Evolutionary conservation across 75 land plant genomes (phyloP).

Genomic region (Cupressus sempervirens): DNA sequence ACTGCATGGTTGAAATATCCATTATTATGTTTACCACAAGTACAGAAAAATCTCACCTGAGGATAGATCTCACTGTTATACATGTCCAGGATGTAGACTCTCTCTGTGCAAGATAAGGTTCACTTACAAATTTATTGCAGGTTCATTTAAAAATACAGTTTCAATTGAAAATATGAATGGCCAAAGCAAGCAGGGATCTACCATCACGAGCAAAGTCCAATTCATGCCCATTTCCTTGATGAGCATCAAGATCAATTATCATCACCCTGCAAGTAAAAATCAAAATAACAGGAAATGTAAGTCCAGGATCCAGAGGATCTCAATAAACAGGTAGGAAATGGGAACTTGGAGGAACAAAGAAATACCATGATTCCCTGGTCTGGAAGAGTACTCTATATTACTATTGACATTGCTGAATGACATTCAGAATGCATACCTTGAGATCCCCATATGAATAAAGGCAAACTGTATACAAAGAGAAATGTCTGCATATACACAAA

Average conservation of each 20-base stretch:
- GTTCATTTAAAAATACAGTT: neutral
- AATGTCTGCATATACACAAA: constrained; percentile 98
- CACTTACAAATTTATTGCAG: neutral
- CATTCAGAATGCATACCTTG: constrained; percentile 40
- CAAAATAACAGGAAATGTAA: neutral
- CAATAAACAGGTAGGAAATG: neutral
- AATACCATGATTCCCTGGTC: neutral
- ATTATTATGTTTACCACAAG: neutral
- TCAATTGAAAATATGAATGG: neutral
- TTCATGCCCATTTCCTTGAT: constrained; percentile 99
- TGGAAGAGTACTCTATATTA: neutral
- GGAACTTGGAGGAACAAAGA: neutral
- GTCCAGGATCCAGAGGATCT: neutral
- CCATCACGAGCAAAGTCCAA: constrained; percentile 80
- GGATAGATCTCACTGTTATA: constrained; percentile 89
- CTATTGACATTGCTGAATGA: neutral
- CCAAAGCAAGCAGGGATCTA: constrained; percentile 19
- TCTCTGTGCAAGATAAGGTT: constrained; percentile 44
- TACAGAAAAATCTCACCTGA: constrained; percentile 44
- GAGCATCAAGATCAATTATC: constrained; percentile 99
- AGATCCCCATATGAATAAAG: constrained; percentile 59
- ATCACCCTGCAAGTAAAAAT: constrained; percentile 59
- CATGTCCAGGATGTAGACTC: constrained; percentile 94
- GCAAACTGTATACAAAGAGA: constrained; percentile 85
- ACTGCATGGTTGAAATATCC: neutral